Evolutionary conservation across 805 yeast genomes (phyloP).

Genomic region (Myxozyma vanderwaltii): DNA sequence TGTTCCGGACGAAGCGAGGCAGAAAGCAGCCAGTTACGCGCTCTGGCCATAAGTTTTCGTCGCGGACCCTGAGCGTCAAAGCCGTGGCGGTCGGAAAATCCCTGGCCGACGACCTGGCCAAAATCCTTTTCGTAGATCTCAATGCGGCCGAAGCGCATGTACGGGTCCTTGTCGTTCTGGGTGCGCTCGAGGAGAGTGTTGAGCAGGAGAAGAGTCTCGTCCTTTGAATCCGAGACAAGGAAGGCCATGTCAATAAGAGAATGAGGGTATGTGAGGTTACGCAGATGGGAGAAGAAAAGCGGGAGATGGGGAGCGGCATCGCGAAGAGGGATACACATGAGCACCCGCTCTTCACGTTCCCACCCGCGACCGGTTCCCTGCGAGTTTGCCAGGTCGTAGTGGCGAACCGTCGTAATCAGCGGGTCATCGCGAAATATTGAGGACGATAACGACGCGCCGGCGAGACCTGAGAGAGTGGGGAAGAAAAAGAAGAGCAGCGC

Average conservation of each 20-base stretch:
- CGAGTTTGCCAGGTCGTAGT: constrained; percentile 70
- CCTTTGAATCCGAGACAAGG: constrained; percentile 86
- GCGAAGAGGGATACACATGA: constrained; percentile 86
- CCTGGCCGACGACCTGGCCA: constrained; percentile 91
- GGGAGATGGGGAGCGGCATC: constrained; percentile 91
- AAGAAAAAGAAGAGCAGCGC: constrained; percentile 24
- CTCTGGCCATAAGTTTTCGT: constrained; percentile 91
- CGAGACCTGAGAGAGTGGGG: constrained; percentile 28
- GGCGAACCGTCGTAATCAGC: constrained; percentile 52
- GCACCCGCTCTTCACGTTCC: constrained; percentile 75
- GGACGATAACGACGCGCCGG: constrained; percentile 21
- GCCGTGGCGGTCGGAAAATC: constrained; percentile 90
- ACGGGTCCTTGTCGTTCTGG: constrained; percentile 65
- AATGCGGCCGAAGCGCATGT: constrained; percentile 75
- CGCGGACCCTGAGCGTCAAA: constrained; percentile 96
- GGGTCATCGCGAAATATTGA: constrained; percentile 36
- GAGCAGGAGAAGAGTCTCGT: constrained; percentile 76
- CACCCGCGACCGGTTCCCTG: constrained; percentile 73
- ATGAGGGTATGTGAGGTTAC: constrained; percentile 77
- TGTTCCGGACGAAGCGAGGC: constrained; percentile 89
- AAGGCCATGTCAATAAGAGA: constrained; percentile 79
- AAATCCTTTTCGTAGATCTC: constrained; percentile 89
- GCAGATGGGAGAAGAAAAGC: constrained; percentile 83
- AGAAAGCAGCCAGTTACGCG: constrained; percentile 88
- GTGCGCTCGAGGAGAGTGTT: constrained; percentile 57